Evolutionary conservation across 176 grass and related monocot species (phyloP).

Genomic region (Juncus effusus): DNA sequence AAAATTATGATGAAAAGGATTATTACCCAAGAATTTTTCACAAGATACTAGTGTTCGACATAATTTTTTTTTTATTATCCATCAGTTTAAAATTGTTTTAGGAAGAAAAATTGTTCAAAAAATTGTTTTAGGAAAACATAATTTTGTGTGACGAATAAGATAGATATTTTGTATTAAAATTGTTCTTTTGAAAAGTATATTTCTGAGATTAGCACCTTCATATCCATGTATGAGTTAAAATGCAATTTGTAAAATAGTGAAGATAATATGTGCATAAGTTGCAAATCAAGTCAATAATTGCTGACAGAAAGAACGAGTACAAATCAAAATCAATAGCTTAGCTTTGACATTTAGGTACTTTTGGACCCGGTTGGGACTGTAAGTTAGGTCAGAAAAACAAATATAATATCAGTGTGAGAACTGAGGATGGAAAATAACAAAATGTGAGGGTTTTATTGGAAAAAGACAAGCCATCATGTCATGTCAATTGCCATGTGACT

Average conservation of each 20-base stretch:
- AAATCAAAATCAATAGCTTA: constrained; percentile 13
- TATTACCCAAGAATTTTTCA: no score
- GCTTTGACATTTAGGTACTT: constrained; percentile 10
- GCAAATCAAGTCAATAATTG: neutral
- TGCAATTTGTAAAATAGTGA: neutral
- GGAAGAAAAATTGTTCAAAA: no score
- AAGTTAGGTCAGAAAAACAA: constrained; percentile 21
- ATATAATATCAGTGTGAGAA: constrained; percentile 6
- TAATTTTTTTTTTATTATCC: no score
- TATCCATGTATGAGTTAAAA: neutral
- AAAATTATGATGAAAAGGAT: no score
- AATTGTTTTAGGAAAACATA: no score
- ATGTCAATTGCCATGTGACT: constrained; percentile 5
- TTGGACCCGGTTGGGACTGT: neutral
- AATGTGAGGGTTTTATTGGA: neutral
- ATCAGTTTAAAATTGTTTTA: no score
- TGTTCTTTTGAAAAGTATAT: neutral
- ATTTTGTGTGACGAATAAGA: no score
- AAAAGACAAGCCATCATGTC: constrained; percentile 7
- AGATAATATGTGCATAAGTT: constrained; percentile 8
- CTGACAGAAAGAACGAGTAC: neutral
- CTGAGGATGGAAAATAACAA: neutral
- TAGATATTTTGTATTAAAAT: no score
- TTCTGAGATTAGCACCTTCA: neutral
- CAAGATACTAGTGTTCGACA: no score